phyloP scores from a whole-genome alignment of 805 yeast genomes.

The Candida manassasensis region DNA sequence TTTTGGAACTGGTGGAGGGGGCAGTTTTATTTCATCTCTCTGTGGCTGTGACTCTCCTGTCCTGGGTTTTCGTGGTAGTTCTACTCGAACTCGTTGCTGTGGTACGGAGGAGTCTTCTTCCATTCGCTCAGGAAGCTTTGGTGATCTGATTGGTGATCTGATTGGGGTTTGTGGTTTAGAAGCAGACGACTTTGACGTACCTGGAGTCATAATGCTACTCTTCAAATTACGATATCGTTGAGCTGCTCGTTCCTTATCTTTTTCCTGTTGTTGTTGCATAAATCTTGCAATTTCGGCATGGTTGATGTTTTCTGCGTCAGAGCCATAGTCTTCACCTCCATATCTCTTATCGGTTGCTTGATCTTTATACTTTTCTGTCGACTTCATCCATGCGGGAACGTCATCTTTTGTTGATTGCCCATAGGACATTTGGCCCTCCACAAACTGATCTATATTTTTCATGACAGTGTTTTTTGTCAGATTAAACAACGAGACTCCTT shows the following conservation, averaged over 20 bases:
- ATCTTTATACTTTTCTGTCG: conserved; percentile 45
- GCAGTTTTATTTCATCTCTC: neutral
- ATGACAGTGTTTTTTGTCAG: conserved; percentile 58
- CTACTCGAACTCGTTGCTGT: neutral
- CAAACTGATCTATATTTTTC: conserved; percentile 58
- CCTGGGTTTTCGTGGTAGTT: neutral
- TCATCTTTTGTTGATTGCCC: conserved; percentile 19
- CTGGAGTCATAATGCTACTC: conserved; percentile 1
- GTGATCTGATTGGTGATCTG: conserved; percentile 7
- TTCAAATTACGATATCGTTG: conserved; percentile 16
- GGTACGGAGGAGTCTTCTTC: neutral
- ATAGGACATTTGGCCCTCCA: conserved; percentile 13
- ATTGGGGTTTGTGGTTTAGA: conserved; percentile 3
- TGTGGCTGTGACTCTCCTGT: neutral
- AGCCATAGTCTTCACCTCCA: conserved; percentile 42
- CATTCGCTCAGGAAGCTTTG: conserved; percentile 11
- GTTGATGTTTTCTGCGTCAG: conserved; percentile 44
- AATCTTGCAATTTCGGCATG: conserved; percentile 36
- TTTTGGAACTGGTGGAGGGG: conserved; percentile 4
- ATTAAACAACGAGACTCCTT: conserved; percentile 55
- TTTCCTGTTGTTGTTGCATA: conserved; percentile 32
- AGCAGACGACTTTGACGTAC: neutral
- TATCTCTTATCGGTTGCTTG: conserved; percentile 29
- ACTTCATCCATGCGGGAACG: conserved; percentile 74
- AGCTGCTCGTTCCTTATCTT: conserved; percentile 32